Evolutionary conservation across 2,329 filamentous ascomycete species (phyloP).

Genomic region (Fusarium pininemorale): DNA sequence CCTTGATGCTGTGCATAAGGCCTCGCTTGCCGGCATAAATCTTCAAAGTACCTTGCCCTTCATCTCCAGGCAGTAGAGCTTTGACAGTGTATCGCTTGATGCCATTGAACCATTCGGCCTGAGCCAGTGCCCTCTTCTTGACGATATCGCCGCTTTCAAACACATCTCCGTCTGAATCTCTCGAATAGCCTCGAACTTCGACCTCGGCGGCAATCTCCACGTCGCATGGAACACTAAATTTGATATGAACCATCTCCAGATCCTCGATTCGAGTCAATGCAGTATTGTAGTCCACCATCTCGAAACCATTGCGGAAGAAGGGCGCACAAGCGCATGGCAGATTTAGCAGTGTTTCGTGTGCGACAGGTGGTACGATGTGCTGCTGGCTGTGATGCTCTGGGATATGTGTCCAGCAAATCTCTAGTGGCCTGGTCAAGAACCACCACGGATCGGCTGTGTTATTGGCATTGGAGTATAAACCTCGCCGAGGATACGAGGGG

Average conservation of each 20-base stretch:
- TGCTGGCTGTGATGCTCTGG: constrained; percentile 88
- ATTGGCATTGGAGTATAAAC: constrained; percentile 77
- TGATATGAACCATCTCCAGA: constrained; percentile 90
- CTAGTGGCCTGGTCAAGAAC: constrained; percentile 88
- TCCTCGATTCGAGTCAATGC: constrained; percentile 86
- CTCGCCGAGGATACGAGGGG: constrained; percentile 85
- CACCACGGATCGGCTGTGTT: constrained; percentile 86
- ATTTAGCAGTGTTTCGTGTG: constrained; percentile 85
- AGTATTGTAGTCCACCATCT: constrained; percentile 91
- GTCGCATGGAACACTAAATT: constrained; percentile 86
- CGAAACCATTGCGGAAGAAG: constrained; percentile 83
- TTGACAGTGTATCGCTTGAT: constrained; percentile 94
- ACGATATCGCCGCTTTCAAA: constrained; percentile 92
- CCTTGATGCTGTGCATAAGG: constrained; percentile 96
- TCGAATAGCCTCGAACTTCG: constrained; percentile 81
- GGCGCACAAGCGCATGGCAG: constrained; percentile 86
- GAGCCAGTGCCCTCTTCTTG: constrained; percentile 85
- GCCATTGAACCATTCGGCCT: constrained; percentile 89
- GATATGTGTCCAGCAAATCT: constrained; percentile 96
- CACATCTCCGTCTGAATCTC: constrained; percentile 87
- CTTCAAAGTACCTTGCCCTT: constrained; percentile 87
- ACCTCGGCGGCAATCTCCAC: constrained; percentile 94
- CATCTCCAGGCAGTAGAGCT: constrained; percentile 88
- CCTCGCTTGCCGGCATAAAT: constrained; percentile 94
- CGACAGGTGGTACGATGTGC: constrained; percentile 88